Conservation (phyloP, 192 early-diverging fungal genomes). For the Podila verticillata region DNA sequence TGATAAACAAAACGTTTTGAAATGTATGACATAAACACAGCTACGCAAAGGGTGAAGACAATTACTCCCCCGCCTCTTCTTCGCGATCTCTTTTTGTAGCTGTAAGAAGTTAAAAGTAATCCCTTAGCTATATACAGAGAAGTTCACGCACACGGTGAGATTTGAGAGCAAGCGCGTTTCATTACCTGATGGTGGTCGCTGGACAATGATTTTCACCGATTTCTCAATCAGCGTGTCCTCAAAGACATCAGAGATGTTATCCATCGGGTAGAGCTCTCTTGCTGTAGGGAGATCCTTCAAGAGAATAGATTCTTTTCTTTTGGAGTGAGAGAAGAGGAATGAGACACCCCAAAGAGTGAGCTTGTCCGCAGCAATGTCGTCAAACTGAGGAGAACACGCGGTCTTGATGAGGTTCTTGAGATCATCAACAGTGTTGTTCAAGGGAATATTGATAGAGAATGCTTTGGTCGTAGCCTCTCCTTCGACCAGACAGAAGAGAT, state of each 20-base stretch:
- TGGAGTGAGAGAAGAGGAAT: not conserved
- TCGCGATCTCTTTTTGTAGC: slow-evolving; percentile 17
- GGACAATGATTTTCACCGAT: not conserved
- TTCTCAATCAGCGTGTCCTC: too few species aligned
- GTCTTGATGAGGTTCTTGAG: not conserved
- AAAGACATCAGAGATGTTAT: too few species aligned
- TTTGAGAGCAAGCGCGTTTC: too few species aligned
- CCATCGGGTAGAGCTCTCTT: too few species aligned
- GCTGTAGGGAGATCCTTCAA: too few species aligned
- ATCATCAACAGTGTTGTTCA: not conserved
- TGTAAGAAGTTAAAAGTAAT: slow-evolving; percentile 3
- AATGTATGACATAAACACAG: slow-evolving; percentile 2
- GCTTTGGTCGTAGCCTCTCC: not conserved
- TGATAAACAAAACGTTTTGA: too few species aligned
- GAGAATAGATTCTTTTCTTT: not conserved
- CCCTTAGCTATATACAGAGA: too few species aligned
- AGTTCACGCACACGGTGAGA: too few species aligned
- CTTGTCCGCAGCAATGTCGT: not conserved
- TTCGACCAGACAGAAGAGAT: slow-evolving; percentile 1
- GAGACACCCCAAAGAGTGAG: not conserved
- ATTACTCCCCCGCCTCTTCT: slow-evolving; percentile 15
- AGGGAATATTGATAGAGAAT: not conserved
- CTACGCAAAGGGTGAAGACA: not conserved
- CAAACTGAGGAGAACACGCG: not conserved
- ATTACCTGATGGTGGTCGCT: too few species aligned